phyloP scores from a whole-genome alignment of 202 grass and related monocot species.

The Schoenoplectus triqueter region DNA sequence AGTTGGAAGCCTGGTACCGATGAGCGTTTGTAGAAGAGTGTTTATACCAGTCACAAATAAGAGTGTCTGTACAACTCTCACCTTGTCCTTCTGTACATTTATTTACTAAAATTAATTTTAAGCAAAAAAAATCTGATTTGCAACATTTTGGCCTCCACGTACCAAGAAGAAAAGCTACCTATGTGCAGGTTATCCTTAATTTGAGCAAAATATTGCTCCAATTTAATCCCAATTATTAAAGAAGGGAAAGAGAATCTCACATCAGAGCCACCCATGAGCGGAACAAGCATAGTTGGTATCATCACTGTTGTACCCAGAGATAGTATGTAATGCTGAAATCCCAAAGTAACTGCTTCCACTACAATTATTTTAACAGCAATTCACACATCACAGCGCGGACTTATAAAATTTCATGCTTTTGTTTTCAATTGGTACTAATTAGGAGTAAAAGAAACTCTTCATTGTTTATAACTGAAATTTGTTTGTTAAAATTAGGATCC shows the following conservation, averaged over 20 bases:
- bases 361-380: slow-evolving; percentile 21
- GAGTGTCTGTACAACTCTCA: slow-evolving; percentile 85
- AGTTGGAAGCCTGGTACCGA: slow-evolving; percentile 88
- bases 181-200: background rate
- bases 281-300: slow-evolving; percentile 85
- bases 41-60: slow-evolving; percentile 95
- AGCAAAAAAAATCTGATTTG: background rate
- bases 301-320: slow-evolving; percentile 88
- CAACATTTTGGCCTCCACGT: background rate
- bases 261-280: slow-evolving; percentile 86
- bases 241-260: slow-evolving; percentile 43
- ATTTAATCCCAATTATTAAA: slow-evolving; percentile 2
- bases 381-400: background rate
- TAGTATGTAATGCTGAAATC: slow-evolving; percentile 92
- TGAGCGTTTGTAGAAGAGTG: slow-evolving; percentile 84
- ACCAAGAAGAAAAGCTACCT: background rate
- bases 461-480: background rate
- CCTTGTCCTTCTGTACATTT: slow-evolving; percentile 62
- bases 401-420: background rate
- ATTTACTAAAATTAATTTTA: background rate
- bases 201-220: slow-evolving; percentile 8
- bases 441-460: background rate
- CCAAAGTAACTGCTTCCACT: slow-evolving; percentile 85
- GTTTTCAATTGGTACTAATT: background rate
- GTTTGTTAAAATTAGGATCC: background rate